Base-by-base conservation (phyloP, 768 basidiomycete species). In the Suillus plorans region DNA sequence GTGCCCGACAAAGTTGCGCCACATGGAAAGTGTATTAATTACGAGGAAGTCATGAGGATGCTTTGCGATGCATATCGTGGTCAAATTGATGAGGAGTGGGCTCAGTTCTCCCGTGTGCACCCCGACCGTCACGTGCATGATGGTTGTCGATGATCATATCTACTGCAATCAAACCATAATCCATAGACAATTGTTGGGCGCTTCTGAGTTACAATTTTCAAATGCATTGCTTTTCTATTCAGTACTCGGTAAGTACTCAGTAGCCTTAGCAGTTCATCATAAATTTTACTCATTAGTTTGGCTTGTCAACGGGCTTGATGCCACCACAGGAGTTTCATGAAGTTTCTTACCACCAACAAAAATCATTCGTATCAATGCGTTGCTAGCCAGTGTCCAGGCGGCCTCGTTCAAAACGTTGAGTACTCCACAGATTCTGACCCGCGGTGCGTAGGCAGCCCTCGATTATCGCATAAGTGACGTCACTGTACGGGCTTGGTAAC, bases 1-100 rank as follows among this genome's bases (percentile, higher is more conserved):
- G 91, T 63, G 89, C 89, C 10, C 81, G 90, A 22, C 82, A 85
- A 44, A 37, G 80, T 92, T 60, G 82, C 92, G 5, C 42, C 42
- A 18, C 89, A 91, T 67, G 75, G 81, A 36, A 90, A 91, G 74
- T 89, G 31, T 31, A 31, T 31, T 31, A 31, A 31, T 31, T 31
- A 31, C 31, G 31, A 31, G 4, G 89, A 92, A 74, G 73, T 80
- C 10, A 47, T 49, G 90, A 92, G 69, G 78, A 81, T 39, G 76
- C 91, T 31, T 37, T 31, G 31, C 18, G 78, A 7, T 50, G 89
- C 89, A 14, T 85, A 22, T 80, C 66, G 85, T 84, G 25, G 83
- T 88, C 49, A 80, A 82, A 64, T 71, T 92, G 65, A 79, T 82
- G 70, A 78, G 72, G 70, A 79, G 72, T 64, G 89, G 89, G 22